phyloP scores from a whole-genome alignment of 1,284 basidiomycete genomes.

The Fomitopsis pinicola region DNA sequence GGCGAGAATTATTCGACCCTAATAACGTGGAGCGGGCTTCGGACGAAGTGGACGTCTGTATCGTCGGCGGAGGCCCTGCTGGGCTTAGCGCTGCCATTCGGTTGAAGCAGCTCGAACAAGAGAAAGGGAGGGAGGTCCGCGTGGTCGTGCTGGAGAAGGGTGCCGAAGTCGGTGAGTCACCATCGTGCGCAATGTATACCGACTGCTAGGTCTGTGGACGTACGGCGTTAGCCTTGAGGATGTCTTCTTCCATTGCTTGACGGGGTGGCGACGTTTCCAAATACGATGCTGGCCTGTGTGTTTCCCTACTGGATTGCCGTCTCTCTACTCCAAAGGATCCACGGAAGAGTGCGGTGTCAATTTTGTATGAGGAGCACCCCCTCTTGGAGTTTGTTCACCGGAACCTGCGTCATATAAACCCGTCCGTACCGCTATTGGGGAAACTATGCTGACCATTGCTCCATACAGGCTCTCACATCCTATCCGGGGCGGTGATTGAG shows the following conservation, averaged over 20 bases:
- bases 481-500: constrained; percentile 96
- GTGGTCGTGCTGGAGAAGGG: constrained; percentile 98
- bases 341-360: too few relatives aligned
- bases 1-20: constrained; percentile 43
- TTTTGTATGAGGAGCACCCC: too few relatives aligned
- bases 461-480: constrained; percentile 85
- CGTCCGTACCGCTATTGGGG: background rate
- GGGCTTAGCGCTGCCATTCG: constrained; percentile 96
- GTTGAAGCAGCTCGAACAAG: constrained; percentile 88
- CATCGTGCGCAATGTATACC: background rate
- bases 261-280: too few relatives aligned
- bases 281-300: too few relatives aligned
- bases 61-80: constrained; percentile 94
- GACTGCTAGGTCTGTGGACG: background rate
- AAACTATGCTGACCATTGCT: background rate
- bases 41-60: constrained; percentile 94
- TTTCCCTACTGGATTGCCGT: too few relatives aligned
- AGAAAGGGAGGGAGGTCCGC: constrained; percentile 76
- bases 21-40: constrained; percentile 65
- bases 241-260: too few relatives aligned
- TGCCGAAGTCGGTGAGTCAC: constrained; percentile 76
- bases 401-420: too few relatives aligned
- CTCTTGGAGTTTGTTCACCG: too few relatives aligned
- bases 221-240: background rate
- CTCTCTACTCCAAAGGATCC: too few relatives aligned